Conservation (phyloP, 2,329 filamentous ascomycete species). For the Madurella mycetomatis region DNA sequence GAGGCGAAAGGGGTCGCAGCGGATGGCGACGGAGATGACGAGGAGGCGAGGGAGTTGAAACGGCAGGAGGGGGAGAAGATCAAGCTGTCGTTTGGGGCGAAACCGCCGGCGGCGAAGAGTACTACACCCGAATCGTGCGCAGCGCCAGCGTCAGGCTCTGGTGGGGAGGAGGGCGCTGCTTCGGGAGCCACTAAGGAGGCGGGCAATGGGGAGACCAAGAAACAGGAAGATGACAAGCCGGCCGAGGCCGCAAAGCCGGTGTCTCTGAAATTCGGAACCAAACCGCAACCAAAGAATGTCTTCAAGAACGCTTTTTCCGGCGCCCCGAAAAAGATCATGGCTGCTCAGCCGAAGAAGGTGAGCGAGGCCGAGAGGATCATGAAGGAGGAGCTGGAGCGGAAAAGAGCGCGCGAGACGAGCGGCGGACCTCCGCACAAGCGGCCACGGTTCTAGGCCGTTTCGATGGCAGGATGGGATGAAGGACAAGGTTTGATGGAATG, state of each 20-base stretch:
- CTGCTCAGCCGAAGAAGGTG: conserved; percentile 72
- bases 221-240: conserved; percentile 16
- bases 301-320: conserved; percentile 70
- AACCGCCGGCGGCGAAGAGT: conserved; percentile 24
- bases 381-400: conserved; percentile 75
- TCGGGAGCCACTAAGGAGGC: neutral
- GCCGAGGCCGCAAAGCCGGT: conserved; percentile 37
- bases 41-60: conserved; percentile 47
- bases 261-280: conserved; percentile 62
- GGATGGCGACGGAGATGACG: conserved; percentile 29
- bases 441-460: conserved; percentile 37
- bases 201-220: conserved; percentile 7
- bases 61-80: conserved; percentile 71
- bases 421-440: conserved; percentile 51
- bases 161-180: neutral
- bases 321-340: conserved; percentile 58
- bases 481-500: neutral
- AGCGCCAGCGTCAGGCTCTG: neutral
- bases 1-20: conserved; percentile 42
- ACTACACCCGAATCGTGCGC: conserved; percentile 9
- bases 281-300: conserved; percentile 68
- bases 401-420: conserved; percentile 50
- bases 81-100: conserved; percentile 61
- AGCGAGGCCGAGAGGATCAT: conserved; percentile 85
- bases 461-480: neutral